Percentiles rank a stretch among this genome's conserved stretches.
Conservation (phyloP, 106 monocot species). For the Allium cepa region DNA sequence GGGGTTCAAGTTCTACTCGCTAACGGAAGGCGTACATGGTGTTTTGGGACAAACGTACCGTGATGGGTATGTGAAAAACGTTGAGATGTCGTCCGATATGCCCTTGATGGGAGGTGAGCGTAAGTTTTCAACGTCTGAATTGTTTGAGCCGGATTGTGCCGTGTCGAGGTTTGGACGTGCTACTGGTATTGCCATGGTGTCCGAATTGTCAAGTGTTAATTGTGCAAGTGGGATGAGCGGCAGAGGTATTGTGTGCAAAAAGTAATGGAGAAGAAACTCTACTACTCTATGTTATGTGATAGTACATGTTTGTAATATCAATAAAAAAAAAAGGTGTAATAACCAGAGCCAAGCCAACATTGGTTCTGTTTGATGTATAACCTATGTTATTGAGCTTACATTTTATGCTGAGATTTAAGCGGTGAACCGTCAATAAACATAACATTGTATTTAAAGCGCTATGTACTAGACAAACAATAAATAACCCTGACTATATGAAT, state of each 20-base stretch:
- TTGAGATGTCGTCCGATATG: background rate
- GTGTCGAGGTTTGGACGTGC: background rate
- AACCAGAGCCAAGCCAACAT: no score
- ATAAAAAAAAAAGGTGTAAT: no score
- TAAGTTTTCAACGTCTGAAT: background rate
- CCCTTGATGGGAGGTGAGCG: constrained; percentile 4
- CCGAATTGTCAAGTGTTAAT: background rate
- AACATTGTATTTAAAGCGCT: no score
- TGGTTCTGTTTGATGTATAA: no score
- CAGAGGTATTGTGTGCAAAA: constrained; percentile 4
- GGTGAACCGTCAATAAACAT: no score
- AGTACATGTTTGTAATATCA: no score
- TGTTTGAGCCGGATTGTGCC: background rate
- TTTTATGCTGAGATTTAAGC: no score
- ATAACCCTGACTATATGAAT: no score
- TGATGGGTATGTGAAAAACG: background rate
- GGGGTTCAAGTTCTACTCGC: constrained; percentile 34
- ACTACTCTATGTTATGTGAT: no score
- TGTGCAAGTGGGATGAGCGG: constrained; percentile 10
- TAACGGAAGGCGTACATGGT: constrained; percentile 33
- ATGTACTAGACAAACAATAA: no score
- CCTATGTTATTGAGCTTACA: no score
- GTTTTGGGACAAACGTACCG: constrained; percentile 49
- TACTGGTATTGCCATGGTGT: background rate
- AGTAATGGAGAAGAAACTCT: background rate